A percentile compares a stretch with the other conserved stretches of the same genome.
Evolutionary conservation across 129 eudicot genomes (phyloP).

Genomic region (Mikania micrantha): DNA sequence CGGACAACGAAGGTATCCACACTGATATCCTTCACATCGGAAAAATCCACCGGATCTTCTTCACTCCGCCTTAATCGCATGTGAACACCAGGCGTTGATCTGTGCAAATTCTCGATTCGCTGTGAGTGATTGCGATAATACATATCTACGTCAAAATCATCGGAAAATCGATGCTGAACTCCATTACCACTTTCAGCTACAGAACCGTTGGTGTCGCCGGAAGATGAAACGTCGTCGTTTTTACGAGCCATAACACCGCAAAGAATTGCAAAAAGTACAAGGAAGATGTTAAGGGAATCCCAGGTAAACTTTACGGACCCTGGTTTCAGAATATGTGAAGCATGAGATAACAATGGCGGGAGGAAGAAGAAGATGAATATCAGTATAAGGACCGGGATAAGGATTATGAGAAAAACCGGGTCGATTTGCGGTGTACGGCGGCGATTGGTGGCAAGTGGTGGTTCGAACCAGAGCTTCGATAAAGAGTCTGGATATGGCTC

Average conservation of each 20-base stretch:
- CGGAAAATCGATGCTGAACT: slow-evolving; percentile 28
- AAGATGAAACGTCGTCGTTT: slow-evolving; percentile 41
- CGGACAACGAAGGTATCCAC: slow-evolving; percentile 48
- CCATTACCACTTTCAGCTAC: neutral
- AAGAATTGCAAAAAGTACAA: slow-evolving; percentile 60
- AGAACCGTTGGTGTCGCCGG: slow-evolving; percentile 2
- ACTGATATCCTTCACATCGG: slow-evolving; percentile 46
- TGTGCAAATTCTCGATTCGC: slow-evolving; percentile 6
- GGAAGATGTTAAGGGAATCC: slow-evolving; percentile 61
- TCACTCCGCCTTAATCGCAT: slow-evolving; percentile 14
- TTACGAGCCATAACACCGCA: slow-evolving; percentile 67
- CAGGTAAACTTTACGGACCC: slow-evolving; percentile 48
- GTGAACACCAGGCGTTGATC: slow-evolving; percentile 6
- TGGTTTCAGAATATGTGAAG: slow-evolving; percentile 44
- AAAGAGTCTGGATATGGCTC: slow-evolving; percentile 53
- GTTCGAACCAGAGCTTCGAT: slow-evolving; percentile 41
- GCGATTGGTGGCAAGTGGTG: slow-evolving; percentile 23
- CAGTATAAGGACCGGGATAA: slow-evolving; percentile 43
- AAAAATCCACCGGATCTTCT: slow-evolving; percentile 19
- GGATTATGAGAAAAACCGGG: slow-evolving; percentile 56
- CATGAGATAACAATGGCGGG: slow-evolving; percentile 48
- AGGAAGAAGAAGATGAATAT: slow-evolving; percentile 36
- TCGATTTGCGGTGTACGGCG: slow-evolving; percentile 44
- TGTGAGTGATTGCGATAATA: slow-evolving; percentile 2
- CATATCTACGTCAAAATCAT: slow-evolving; percentile 49